Evolutionary conservation across 2,329 filamentous ascomycete genomes (phyloP).

Genomic region (Byssochlamys sp.): DNA sequence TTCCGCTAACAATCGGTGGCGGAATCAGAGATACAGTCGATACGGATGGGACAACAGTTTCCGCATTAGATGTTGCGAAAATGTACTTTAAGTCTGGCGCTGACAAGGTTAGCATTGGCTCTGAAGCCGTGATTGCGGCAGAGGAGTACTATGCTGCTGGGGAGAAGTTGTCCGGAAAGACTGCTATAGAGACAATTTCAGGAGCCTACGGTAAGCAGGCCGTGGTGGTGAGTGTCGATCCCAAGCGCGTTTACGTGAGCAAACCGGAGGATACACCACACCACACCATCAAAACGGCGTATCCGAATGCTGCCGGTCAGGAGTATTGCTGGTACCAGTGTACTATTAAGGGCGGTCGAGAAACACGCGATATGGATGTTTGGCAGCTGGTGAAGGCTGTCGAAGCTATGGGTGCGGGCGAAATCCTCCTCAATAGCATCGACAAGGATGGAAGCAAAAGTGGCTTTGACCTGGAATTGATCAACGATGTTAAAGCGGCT

Average conservation of each 20-base stretch:
- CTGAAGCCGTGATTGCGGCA: constrained; percentile 83
- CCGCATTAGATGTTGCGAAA: constrained; percentile 82
- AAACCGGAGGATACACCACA: constrained; percentile 60
- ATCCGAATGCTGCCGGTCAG: constrained; percentile 66
- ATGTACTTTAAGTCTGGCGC: constrained; percentile 97
- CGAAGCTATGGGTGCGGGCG: constrained; percentile 88
- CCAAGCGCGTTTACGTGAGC: constrained; percentile 75
- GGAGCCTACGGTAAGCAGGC: constrained; percentile 90
- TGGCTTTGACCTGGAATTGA: constrained; percentile 88
- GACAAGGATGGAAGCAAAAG: constrained; percentile 91
- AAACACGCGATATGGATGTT: constrained; percentile 88
- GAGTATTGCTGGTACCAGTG: constrained; percentile 91
- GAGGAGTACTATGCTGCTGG: constrained; percentile 75
- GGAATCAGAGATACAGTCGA: constrained; percentile 90
- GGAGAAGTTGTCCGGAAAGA: constrained; percentile 62
- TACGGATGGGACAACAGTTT: constrained; percentile 73
- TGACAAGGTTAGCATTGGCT: constrained; percentile 95
- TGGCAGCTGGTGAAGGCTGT: constrained; percentile 79
- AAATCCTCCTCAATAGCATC: constrained; percentile 94
- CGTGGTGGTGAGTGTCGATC: constrained; percentile 90
- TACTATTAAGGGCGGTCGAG: constrained; percentile 88
- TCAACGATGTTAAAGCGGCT: constrained; percentile 75
- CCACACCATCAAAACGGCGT: constrained; percentile 63
- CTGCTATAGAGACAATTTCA: constrained; percentile 91
- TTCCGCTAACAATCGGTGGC: constrained; percentile 88